A percentile compares a stretch with the other conserved stretches of the same genome.
Evolutionary conservation across 768 basidiomycete genomes (phyloP).

Genomic region (Rhizopogon roseolus): DNA sequence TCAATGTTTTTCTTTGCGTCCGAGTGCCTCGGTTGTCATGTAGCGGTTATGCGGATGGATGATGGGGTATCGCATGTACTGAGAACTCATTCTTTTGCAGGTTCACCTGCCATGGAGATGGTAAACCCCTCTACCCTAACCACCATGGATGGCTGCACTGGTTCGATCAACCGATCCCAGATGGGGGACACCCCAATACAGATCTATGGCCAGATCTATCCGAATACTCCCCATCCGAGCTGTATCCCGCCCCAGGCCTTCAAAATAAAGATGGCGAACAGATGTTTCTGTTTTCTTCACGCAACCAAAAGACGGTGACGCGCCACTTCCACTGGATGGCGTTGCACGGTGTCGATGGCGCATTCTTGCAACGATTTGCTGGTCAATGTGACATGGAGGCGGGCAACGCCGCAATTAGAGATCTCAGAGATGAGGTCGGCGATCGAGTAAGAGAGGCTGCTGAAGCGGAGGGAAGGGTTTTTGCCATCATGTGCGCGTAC

Average conservation of each 20-base stretch:
- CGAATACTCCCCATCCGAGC: constrained; percentile 63
- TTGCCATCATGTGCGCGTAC: constrained; percentile 71
- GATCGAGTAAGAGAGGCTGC: constrained; percentile 70
- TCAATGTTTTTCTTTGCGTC: neutral
- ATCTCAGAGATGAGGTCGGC: constrained; percentile 70
- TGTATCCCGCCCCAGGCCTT: constrained; percentile 67
- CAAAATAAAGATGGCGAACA: constrained; percentile 51
- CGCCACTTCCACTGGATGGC: constrained; percentile 70
- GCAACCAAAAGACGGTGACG: constrained; percentile 69
- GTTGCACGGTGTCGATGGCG: constrained; percentile 73
- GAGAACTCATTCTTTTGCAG: constrained; percentile 30
- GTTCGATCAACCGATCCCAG: constrained; percentile 61
- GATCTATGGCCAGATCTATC: constrained; percentile 82
- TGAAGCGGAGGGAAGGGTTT: constrained; percentile 76
- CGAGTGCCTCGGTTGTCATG: neutral
- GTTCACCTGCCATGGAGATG: constrained; percentile 72
- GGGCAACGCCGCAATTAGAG: constrained; percentile 49
- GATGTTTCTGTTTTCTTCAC: constrained; percentile 72
- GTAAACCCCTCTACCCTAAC: constrained; percentile 59
- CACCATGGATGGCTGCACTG: constrained; percentile 90
- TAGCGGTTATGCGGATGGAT: no score
- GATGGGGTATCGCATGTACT: neutral
- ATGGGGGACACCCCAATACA: constrained; percentile 66
- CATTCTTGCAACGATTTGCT: constrained; percentile 75
- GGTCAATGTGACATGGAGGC: constrained; percentile 58